Evolutionary conservation across 148 eudicot species (phyloP).

Genomic region (Rhododendron kiyosumense): DNA sequence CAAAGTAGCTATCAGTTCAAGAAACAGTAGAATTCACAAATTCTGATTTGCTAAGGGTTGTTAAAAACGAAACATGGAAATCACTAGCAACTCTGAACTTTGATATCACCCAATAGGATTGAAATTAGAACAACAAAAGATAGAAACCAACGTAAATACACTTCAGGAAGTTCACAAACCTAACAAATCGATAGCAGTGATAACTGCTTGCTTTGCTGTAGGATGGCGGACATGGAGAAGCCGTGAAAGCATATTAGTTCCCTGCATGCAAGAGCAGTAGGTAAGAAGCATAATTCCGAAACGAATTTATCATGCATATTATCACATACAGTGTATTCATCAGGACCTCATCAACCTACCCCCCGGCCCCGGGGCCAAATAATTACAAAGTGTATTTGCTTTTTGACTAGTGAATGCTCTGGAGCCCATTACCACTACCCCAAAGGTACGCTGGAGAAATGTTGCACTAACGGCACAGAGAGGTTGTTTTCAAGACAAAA

Average conservation of each 20-base stretch:
- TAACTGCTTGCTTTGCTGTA: constrained; percentile 95
- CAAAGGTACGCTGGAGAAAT: too few species aligned
- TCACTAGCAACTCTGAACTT: background rate
- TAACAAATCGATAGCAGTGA: constrained; percentile 87
- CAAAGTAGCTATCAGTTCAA: background rate
- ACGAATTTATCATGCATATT: background rate
- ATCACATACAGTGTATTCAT: background rate
- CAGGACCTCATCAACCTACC: background rate
- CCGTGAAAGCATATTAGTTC: constrained; percentile 90
- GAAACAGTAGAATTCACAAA: background rate
- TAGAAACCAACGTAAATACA: constrained; percentile 7
- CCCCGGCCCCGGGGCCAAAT: background rate
- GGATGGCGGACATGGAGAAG: constrained; percentile 96
- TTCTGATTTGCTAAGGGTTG: background rate
- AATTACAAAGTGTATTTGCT: background rate
- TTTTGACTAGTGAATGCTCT: background rate
- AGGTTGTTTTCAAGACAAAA: too few species aligned
- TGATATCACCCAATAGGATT: background rate
- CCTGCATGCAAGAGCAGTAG: constrained; percentile 45
- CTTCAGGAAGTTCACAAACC: constrained; percentile 46
- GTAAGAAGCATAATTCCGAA: background rate
- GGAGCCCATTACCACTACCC: too few species aligned
- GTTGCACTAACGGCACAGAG: too few species aligned
- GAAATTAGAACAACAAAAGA: background rate
- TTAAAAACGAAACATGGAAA: background rate